Evolutionary conservation across 495 filamentous ascomycete genomes (phyloP).

Genomic region (Filosporella fistucella): DNA sequence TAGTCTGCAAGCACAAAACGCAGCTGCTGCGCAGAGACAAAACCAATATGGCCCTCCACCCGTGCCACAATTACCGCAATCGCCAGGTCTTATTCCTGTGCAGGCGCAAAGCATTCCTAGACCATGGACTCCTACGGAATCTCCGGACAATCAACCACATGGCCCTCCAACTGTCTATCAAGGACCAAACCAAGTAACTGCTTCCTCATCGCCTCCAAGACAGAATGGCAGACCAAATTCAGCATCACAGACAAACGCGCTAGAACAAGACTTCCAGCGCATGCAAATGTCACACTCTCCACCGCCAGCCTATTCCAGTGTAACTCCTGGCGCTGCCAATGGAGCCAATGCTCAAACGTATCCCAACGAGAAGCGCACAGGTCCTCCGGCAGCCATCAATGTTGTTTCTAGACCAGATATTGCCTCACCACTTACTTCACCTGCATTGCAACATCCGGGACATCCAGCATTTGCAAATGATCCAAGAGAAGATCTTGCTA

Average conservation of each 20-base stretch:
- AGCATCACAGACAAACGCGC: conserved; percentile 27
- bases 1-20: conserved; percentile 74
- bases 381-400: conserved; percentile 19
- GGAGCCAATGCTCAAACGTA: conserved; percentile 52
- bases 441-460: conserved; percentile 46
- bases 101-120: conserved; percentile 49
- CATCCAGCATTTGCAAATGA: conserved; percentile 92
- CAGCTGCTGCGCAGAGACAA: conserved; percentile 71
- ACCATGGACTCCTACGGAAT: conserved; percentile 95
- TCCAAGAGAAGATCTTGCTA: conserved; percentile 28
- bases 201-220: conserved; percentile 28
- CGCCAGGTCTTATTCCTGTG: conserved; percentile 27
- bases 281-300: conserved; percentile 81
- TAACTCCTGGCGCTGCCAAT: conserved; percentile 45
- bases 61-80: conserved; percentile 30
- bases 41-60: conserved; percentile 64
- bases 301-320: conserved; percentile 87
- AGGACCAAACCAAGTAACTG: conserved; percentile 58
- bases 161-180: conserved; percentile 93
- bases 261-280: conserved; percentile 84
- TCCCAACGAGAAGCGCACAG: conserved; percentile 64
- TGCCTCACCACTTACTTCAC: conserved; percentile 32
- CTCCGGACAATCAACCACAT: conserved; percentile 81
- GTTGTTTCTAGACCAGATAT: conserved; percentile 17
- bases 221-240: conserved; percentile 24